These are phyloP conservation scores for Erythrophleum ivorense DNA, from an alignment of 331 rosid species.

Conservation along the genomic window DNA sequence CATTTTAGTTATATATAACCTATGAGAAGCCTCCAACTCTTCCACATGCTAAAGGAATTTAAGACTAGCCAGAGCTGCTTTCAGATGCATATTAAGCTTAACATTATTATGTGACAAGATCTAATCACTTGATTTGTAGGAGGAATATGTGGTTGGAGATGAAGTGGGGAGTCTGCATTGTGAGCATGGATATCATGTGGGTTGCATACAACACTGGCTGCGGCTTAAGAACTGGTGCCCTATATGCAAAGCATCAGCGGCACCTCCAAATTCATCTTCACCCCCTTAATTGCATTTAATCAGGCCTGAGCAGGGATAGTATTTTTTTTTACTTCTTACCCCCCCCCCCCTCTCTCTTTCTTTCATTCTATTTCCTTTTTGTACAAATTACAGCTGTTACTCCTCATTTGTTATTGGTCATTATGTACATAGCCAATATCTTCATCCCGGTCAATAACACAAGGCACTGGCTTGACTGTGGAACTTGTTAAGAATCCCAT, in stretches of 20 bases:
- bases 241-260: constrained; percentile 69
- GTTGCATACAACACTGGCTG: constrained; percentile 80
- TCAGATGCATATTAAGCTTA: not conserved
- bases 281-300: constrained; percentile 42
- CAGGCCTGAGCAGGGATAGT: constrained; percentile 23
- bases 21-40: not conserved
- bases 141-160: constrained; percentile 75
- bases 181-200: constrained; percentile 68
- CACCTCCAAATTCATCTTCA: constrained; percentile 45
- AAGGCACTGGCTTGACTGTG: constrained; percentile 20
- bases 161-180: constrained; percentile 74
- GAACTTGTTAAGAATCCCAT: constrained; percentile 3
- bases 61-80: not conserved
- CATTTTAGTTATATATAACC: not conserved
- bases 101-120: not conserved
- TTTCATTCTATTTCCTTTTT: constrained; percentile 15
- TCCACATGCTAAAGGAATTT: not conserved
- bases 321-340: not conserved
- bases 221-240: constrained; percentile 94
- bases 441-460: constrained; percentile 52
- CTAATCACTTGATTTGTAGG: constrained; percentile 51
- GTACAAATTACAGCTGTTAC: constrained; percentile 40
- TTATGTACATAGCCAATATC: constrained; percentile 45
- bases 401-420: constrained; percentile 19
- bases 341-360: not conserved